These are phyloP conservation scores for Corymbia maculata DNA, from an alignment of 345 rosid genomes.

Conservation along the genomic window DNA sequence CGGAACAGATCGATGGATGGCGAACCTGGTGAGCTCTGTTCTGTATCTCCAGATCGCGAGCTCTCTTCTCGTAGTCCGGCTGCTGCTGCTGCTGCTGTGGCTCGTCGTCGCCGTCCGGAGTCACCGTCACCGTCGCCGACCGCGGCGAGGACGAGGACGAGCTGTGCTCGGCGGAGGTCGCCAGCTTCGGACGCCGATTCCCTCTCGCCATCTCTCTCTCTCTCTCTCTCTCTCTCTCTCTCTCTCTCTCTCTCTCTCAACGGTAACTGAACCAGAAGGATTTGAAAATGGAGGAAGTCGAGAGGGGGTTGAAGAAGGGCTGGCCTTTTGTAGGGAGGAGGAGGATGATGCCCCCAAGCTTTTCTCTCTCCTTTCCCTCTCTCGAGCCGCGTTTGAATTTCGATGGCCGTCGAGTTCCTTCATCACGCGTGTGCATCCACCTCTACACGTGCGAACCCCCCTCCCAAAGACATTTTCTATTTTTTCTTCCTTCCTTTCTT, in stretches of 20 bases:
- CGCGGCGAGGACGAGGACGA: slow-evolving; percentile 4
- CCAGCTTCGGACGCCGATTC: slow-evolving; percentile 50
- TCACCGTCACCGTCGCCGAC: slow-evolving; percentile 7
- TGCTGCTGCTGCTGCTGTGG: neutral
- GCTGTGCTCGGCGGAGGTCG: slow-evolving; percentile 11
- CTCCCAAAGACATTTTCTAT: too few species aligned
- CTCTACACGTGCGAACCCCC: neutral
- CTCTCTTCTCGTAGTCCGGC: slow-evolving; percentile 26
- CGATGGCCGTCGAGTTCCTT: neutral
- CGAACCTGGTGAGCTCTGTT: slow-evolving; percentile 40
- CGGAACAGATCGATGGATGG: neutral
- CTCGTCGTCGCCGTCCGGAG: slow-evolving; percentile 7
- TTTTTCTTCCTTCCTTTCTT: too few species aligned
- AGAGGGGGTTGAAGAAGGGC: neutral
- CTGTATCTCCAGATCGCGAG: slow-evolving; percentile 50
- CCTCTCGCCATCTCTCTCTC: slow-evolving; percentile 34
- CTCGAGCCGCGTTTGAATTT: neutral
- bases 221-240: neutral
- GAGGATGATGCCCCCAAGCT: neutral
- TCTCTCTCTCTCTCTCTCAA: neutral
- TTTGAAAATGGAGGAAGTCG: neutral
- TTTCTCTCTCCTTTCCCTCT: neutral
- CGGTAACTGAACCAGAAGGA: neutral
- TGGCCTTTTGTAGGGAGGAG: neutral
- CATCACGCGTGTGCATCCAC: neutral